These are phyloP conservation scores for Lunularia cruciata DNA, from an alignment of 225 moss, liverwort and hornwort species.

Conservation along the genomic window DNA sequence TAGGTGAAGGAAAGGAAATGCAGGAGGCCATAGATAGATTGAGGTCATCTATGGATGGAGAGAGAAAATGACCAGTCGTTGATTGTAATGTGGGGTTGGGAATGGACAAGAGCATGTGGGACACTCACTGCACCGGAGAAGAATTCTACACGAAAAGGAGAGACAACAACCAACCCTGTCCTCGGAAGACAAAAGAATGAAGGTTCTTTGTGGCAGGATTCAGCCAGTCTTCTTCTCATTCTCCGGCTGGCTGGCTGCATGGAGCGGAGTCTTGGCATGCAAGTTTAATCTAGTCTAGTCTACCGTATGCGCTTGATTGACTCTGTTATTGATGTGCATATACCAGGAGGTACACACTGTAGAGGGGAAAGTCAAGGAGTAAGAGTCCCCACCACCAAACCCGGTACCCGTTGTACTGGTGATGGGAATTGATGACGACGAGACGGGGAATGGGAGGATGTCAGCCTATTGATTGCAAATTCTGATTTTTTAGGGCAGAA, in stretches of 20 bases:
- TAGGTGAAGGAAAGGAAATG: neutral
- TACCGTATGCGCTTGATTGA: too few species aligned
- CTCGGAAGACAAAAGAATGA: neutral
- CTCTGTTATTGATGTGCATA: neutral
- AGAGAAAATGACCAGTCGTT: slow-evolving; percentile 4
- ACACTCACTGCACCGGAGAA: neutral
- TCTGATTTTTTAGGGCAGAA: neutral
- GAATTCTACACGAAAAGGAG: neutral
- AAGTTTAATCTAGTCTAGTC: neutral
- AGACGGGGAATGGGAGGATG: neutral
- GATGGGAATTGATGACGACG: neutral
- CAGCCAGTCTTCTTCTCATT: neutral
- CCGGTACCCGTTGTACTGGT: neutral
- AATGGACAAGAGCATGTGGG: slow-evolving; percentile 4
- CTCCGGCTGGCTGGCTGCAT: neutral
- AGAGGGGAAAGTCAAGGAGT: neutral
- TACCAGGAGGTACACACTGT: too few species aligned
- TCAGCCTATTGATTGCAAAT: slow-evolving; percentile 4
- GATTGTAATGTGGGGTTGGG: neutral
- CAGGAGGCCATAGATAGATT: neutral
- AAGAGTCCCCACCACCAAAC: neutral
- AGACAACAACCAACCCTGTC: neutral
- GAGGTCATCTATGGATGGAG: neutral
- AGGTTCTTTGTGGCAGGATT: slow-evolving; percentile 2
- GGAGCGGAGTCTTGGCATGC: neutral